Percentiles rank a stretch among this genome's conserved stretches.
Evolutionary conservation across 176 grass and related monocot genomes (phyloP).

Genomic region (Cymbopogon citratus): DNA sequence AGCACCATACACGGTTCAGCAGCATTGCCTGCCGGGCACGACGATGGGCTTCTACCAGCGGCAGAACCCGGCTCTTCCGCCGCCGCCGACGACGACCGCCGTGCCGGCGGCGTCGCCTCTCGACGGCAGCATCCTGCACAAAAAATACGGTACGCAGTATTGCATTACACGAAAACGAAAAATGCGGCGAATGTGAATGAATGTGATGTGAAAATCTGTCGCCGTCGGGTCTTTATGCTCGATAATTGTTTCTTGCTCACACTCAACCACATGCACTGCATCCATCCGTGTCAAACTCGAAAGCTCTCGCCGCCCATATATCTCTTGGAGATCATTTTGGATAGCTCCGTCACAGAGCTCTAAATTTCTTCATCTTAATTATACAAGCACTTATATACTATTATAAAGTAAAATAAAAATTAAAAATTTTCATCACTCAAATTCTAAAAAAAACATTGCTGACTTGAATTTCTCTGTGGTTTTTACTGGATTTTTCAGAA

Average conservation of each 20-base stretch:
- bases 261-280: constrained; percentile 12
- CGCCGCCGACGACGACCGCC: neutral
- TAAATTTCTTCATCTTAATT: too few species aligned
- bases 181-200: neutral
- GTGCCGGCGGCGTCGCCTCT: neutral
- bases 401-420: too few species aligned
- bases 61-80: constrained; percentile 17
- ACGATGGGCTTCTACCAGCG: constrained; percentile 40
- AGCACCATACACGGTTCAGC: neutral
- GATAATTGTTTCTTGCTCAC: neutral
- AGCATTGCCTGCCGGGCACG: constrained; percentile 40
- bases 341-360: too few species aligned
- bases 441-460: too few species aligned
- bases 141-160: constrained; percentile 16
- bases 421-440: too few species aligned
- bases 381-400: too few species aligned
- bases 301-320: neutral
- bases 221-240: neutral
- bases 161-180: too few species aligned
- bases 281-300: constrained; percentile 5
- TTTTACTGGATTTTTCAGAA: too few species aligned
- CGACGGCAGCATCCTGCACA: constrained; percentile 33
- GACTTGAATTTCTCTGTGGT: too few species aligned
- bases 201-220: neutral
- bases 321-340: too few species aligned